Evolutionary conservation across 768 basidiomycete genomes (phyloP).

Genomic region (Coprinellus micaceus): DNA sequence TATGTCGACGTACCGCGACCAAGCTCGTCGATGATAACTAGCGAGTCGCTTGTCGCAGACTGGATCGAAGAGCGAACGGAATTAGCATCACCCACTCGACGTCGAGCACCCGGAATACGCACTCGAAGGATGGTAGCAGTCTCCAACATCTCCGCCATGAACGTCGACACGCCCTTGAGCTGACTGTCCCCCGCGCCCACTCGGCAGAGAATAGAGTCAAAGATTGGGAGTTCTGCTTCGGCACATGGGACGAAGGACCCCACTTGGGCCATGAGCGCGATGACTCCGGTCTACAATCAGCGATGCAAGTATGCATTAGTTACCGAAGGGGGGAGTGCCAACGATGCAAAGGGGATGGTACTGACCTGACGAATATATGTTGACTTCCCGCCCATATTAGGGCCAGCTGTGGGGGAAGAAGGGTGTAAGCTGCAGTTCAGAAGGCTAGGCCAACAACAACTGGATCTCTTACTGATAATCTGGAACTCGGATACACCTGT

Average conservation of each 20-base stretch:
- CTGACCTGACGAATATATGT: slow-evolving; percentile 89
- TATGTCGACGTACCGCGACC: slow-evolving; percentile 95
- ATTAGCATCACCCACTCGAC: neutral
- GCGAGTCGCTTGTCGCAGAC: slow-evolving; percentile 88
- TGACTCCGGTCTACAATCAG: slow-evolving; percentile 69
- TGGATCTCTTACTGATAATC: slow-evolving; percentile 70
- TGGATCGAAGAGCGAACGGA: slow-evolving; percentile 27
- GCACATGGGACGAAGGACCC: slow-evolving; percentile 95
- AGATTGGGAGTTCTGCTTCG: slow-evolving; percentile 82
- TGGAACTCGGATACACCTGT: slow-evolving; percentile 86
- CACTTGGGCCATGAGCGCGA: slow-evolving; percentile 91
- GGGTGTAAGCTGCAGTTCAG: slow-evolving; percentile 4
- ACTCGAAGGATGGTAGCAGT: slow-evolving; percentile 93
- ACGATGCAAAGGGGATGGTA: neutral
- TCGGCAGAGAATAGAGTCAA: slow-evolving; percentile 92
- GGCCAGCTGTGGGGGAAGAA: slow-evolving; percentile 61
- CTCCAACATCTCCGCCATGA: slow-evolving; percentile 99
- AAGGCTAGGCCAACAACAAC: neutral
- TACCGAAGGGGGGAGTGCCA: too few relatives aligned
- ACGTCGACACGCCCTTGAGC: slow-evolving; percentile 95
- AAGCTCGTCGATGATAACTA: slow-evolving; percentile 97
- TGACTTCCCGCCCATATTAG: slow-evolving; percentile 99
- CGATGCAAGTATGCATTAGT: too few relatives aligned
- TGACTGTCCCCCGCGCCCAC: slow-evolving; percentile 98
- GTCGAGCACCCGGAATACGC: slow-evolving; percentile 17